Base-by-base conservation (phyloP, 2,329 filamentous ascomycete species). In the Akanthomyces muscarius region DNA sequence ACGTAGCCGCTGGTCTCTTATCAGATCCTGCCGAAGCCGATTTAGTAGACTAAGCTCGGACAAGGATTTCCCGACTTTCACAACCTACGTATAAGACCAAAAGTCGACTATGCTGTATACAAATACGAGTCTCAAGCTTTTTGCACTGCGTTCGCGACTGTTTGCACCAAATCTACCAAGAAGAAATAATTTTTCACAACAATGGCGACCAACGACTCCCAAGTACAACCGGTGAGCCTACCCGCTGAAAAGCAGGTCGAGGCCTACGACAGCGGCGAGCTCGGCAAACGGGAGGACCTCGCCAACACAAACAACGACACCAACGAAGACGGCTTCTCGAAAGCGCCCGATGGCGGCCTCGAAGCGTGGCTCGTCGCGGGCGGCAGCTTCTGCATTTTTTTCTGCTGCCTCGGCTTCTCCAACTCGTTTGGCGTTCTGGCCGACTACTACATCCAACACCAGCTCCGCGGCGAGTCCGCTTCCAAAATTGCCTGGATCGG, bases 371-470 rank as follows among this genome's bases (percentile, higher is more conserved):
- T 79, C 0, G 76, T 76, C 4, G 77, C 76, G 0, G 64, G 69
- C 7, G 78, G 76, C 4, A 71, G 70, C 2, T 72, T 67, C 0
- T 71, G 65, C 23, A 68, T 74, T 28, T 74, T 78, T 62, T 80
- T 80, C 67, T 74, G 70, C 4, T 71, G 68, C 14, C 67, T 81
- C 0, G 79, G 78, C 16, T 78, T 77, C 63, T 65, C 73, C 56
- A 81, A 81, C 67, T 77, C 76, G 0, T 80, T 79, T 50, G 79
- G 80, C 18, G 71, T 77, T 5, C 79, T 81, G 58, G 74, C 77
- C 61, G 74, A 76, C 1, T 81, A 78, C 67, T 81, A 80, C 68
- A 66, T 75, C 56, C 62, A 67, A 0, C 72, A 79, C 30, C 71
- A 74, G 50, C 73, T 80, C 2, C 44, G 18, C 1, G 66, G 68